Conservation (phyloP, 2,329 filamentous ascomycete species). For the Colletotrichum neosansevieriae region DNA sequence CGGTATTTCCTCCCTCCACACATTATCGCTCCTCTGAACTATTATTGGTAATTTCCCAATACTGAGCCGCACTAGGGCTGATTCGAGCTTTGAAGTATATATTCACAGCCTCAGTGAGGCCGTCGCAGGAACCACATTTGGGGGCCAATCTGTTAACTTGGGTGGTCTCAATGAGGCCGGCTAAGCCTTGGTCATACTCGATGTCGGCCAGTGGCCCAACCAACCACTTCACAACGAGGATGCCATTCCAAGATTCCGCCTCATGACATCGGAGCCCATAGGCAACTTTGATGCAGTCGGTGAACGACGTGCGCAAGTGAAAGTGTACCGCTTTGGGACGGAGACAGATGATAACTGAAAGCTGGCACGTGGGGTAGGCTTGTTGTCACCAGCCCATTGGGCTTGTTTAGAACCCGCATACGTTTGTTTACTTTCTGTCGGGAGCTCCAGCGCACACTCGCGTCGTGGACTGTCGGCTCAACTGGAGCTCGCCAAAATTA, state of each 20-base stretch:
- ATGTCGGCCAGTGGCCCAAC: not conserved
- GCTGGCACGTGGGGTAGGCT: conserved; percentile 14
- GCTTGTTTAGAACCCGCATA: conserved; percentile 6
- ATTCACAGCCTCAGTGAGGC: conserved; percentile 31
- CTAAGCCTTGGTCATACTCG: not conserved
- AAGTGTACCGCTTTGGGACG: not conserved
- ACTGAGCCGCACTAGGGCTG: conserved; percentile 10
- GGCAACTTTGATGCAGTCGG: not conserved
- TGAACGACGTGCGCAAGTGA: conserved; percentile 9
- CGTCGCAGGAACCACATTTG: conserved; percentile 4
- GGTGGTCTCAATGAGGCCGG: not conserved
- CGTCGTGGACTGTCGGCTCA: conserved; percentile 9
- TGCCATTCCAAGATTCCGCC: not conserved
- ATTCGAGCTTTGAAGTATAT: conserved; percentile 8
- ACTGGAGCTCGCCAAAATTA: conserved; percentile 1
- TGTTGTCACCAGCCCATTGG: conserved; percentile 24
- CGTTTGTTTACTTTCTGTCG: not conserved
- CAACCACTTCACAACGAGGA: not conserved
- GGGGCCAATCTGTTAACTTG: conserved; percentile 1
- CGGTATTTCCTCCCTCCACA: no score
- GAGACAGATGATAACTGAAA: conserved; percentile 5
- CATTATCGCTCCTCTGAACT: not conserved
- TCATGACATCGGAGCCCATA: not conserved
- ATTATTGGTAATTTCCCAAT: not conserved
- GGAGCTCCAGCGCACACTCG: conserved; percentile 17